phyloP scores from a whole-genome alignment of 345 rosid genomes.

The Ceriops decandra region DNA sequence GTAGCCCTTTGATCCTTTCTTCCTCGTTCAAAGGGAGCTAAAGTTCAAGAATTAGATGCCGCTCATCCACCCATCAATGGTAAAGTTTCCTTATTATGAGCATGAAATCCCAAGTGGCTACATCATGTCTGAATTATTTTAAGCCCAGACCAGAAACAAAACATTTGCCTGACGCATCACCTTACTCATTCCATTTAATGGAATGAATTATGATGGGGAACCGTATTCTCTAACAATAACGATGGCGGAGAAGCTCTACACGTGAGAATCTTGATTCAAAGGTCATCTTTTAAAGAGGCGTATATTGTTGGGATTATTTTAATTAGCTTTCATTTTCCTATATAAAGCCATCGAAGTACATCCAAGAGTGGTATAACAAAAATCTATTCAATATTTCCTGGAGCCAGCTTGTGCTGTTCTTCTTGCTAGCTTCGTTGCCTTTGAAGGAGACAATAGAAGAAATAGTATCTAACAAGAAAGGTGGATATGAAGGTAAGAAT shows the following conservation, averaged over 20 bases:
- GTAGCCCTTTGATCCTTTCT: constrained; percentile 15
- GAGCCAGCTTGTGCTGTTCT: background rate
- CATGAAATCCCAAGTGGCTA: background rate
- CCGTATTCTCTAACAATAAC: constrained; percentile 37
- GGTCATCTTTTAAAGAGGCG: constrained; percentile 23
- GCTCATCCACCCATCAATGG: constrained; percentile 10
- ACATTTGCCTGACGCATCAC: constrained; percentile 10
- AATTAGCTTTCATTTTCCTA: constrained; percentile 6
- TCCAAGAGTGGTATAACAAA: constrained; percentile 9
- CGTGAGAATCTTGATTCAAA: constrained; percentile 27
- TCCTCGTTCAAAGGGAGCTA: constrained; percentile 35
- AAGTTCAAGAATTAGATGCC: constrained; percentile 22
- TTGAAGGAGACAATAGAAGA: too few species aligned
- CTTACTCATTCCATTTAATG: background rate
- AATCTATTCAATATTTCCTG: background rate
- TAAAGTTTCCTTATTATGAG: background rate
- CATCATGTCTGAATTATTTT: background rate
- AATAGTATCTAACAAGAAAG: background rate
- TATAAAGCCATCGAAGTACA: constrained; percentile 19
- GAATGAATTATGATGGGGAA: constrained; percentile 26
- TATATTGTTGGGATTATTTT: background rate
- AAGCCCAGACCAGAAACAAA: background rate
- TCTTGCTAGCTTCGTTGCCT: background rate
- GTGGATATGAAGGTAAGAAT: constrained; percentile 12
- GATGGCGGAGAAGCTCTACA: constrained; percentile 31